Percentiles rank a stretch among this genome's conserved stretches.
These are phyloP conservation scores for Mortierella sp. DNA, from an alignment of 371 early-diverging fungal genomes.

Conservation along the genomic window DNA sequence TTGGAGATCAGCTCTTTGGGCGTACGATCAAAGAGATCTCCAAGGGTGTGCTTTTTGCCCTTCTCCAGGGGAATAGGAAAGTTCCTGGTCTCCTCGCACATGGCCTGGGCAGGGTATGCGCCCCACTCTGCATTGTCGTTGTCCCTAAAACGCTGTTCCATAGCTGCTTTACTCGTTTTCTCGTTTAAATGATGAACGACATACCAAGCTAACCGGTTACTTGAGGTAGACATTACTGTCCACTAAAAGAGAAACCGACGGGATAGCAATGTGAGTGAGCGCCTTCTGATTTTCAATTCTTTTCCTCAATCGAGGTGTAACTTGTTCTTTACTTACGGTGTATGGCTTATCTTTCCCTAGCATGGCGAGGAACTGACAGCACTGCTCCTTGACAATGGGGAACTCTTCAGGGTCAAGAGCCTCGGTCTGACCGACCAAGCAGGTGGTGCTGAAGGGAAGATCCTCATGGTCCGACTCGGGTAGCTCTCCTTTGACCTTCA, in stretches of 20 bases:
- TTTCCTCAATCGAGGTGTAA: too few species aligned
- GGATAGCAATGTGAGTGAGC: too few species aligned
- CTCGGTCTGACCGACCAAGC: conserved; percentile 16
- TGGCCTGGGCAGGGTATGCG: background rate
- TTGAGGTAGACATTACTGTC: background rate
- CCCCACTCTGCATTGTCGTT: background rate
- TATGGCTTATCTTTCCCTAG: conserved; percentile 2
- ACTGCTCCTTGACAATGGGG: background rate
- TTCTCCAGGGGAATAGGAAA: background rate
- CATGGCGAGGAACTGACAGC: background rate
- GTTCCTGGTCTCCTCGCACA: background rate
- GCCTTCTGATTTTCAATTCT: too few species aligned
- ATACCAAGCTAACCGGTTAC: background rate
- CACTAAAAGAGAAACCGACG: background rate
- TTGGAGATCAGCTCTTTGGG: background rate
- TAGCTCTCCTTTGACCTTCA: background rate
- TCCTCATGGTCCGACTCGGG: background rate
- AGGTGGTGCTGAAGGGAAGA: conserved; percentile 12
- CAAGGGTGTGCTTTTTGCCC: background rate
- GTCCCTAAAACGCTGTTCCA: background rate
- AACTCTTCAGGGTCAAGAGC: background rate
- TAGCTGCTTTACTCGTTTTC: background rate
- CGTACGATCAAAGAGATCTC: background rate
- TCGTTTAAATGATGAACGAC: background rate
- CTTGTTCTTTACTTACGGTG: background rate